Percentiles rank a stretch among this genome's conserved stretches.
These are phyloP conservation scores for Fusarium avenaceum DNA, from an alignment of 2,329 filamentous ascomycete species.

Conservation along the genomic window DNA sequence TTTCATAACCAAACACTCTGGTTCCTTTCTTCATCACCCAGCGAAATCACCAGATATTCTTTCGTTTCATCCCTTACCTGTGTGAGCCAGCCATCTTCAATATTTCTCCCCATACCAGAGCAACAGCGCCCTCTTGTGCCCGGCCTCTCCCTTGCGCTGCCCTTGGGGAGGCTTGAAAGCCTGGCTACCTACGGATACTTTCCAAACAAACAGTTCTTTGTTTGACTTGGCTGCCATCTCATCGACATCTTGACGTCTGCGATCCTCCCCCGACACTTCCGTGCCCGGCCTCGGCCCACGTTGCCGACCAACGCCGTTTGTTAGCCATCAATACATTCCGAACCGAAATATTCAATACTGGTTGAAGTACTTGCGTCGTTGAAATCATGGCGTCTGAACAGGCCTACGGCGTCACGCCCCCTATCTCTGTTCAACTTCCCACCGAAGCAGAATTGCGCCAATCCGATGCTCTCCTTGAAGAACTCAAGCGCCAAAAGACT, in stretches of 20 bases:
- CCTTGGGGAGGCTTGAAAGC: slow-evolving; percentile 41
- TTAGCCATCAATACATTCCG: slow-evolving; percentile 5
- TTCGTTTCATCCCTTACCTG: slow-evolving; percentile 30
- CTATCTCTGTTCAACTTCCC: slow-evolving; percentile 83
- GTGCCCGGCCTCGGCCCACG: neutral
- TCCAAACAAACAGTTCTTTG: slow-evolving; percentile 5
- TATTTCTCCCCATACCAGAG: slow-evolving; percentile 37
- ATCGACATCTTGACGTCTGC: slow-evolving; percentile 4
- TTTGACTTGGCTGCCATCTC: slow-evolving; percentile 7
- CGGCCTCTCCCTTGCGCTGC: slow-evolving; percentile 43
- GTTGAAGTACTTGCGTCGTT: slow-evolving; percentile 14
- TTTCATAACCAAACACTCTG: slow-evolving; percentile 13
- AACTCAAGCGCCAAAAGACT: slow-evolving; percentile 89
- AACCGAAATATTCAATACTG: slow-evolving; percentile 10
- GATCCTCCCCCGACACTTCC: slow-evolving; percentile 5
- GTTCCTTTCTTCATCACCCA: slow-evolving; percentile 29
- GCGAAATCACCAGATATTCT: slow-evolving; percentile 27
- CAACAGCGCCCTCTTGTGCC: slow-evolving; percentile 24
- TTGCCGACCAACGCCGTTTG: slow-evolving; percentile 1
- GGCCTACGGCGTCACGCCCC: slow-evolving; percentile 79
- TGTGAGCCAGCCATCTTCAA: slow-evolving; percentile 17
- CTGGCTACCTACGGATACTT: slow-evolving; percentile 4
- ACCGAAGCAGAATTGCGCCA: slow-evolving; percentile 81
- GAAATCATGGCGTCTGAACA: slow-evolving; percentile 56
- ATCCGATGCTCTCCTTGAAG: slow-evolving; percentile 83